Conservation (phyloP, 176 grass and related monocot genomes). For the Rhynchospora pubera region DNA sequence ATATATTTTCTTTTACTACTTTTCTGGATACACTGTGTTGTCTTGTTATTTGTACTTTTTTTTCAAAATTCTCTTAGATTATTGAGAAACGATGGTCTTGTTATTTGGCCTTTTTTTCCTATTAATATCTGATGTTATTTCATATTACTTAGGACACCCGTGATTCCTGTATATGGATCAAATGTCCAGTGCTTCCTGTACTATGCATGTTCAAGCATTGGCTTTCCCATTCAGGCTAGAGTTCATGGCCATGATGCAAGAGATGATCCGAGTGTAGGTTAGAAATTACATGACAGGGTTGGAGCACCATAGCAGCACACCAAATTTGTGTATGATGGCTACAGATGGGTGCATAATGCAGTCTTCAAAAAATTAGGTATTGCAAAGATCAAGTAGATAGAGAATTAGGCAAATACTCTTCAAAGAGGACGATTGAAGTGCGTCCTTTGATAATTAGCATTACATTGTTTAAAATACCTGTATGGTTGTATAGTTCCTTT, state of each 20-base stretch:
- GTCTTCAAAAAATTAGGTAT: conserved; percentile 44
- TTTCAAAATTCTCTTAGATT: too few species aligned
- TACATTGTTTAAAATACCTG: too few species aligned
- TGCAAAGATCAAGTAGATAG: conserved; percentile 72
- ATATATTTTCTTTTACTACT: too few species aligned
- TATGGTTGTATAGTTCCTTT: too few species aligned
- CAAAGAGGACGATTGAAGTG: not conserved
- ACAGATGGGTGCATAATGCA: conserved; percentile 30
- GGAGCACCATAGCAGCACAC: not conserved
- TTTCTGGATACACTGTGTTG: too few species aligned
- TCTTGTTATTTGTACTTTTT: too few species aligned
- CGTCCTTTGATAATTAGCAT: too few species aligned
- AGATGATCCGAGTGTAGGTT: conserved; percentile 88
- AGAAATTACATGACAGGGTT: conserved; percentile 65
- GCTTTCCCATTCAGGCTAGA: conserved; percentile 33
- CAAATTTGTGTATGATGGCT: conserved; percentile 5
- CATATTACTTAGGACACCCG: too few species aligned
- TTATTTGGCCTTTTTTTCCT: too few species aligned
- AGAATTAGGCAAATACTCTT: not conserved
- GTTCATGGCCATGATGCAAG: conserved; percentile 69
- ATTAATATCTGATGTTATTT: too few species aligned
- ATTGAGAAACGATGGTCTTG: too few species aligned
- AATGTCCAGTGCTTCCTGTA: not conserved
- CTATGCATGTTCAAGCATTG: not conserved
- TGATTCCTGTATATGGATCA: too few species aligned